Evolutionary conservation across 768 basidiomycete genomes (phyloP).

Genomic region (Hygrophorus pudorinus): DNA sequence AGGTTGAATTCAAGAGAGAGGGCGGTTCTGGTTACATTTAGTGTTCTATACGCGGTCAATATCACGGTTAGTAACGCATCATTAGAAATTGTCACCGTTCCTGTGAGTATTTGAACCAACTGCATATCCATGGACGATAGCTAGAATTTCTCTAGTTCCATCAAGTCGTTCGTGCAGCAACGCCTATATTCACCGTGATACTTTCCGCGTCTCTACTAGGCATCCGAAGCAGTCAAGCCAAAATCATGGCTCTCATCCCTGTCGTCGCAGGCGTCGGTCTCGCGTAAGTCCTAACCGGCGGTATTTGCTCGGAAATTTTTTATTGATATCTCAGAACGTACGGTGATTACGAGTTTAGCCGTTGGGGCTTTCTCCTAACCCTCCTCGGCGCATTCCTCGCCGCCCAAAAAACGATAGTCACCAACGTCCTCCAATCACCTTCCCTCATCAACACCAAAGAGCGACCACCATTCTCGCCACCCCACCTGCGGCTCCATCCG

Average conservation of each 20-base stretch:
- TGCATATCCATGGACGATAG: conserved; percentile 3
- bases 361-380: conserved; percentile 77
- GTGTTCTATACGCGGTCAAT: conserved; percentile 85
- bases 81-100: conserved; percentile 79
- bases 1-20: conserved; percentile 45
- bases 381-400: conserved; percentile 87
- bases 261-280: conserved; percentile 87
- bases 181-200: conserved; percentile 85
- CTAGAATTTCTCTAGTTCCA: conserved; percentile 57
- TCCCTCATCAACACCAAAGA: conserved; percentile 31
- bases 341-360: conserved; percentile 90
- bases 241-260: conserved; percentile 67
- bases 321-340: conserved; percentile 69
- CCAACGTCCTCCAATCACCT: conserved; percentile 58
- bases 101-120: conserved; percentile 49
- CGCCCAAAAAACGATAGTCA: conserved; percentile 87
- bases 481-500: conserved; percentile 24
- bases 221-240: conserved; percentile 45
- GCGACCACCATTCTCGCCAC: background rate
- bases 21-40: conserved; percentile 67
- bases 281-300: conserved; percentile 45
- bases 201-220: conserved; percentile 65
- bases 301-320: too few relatives aligned
- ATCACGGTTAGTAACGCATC: conserved; percentile 93
- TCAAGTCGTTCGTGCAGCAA: conserved; percentile 89